Conservation (phyloP, 2,329 filamentous ascomycete species). For the Microdochium paspali region DNA sequence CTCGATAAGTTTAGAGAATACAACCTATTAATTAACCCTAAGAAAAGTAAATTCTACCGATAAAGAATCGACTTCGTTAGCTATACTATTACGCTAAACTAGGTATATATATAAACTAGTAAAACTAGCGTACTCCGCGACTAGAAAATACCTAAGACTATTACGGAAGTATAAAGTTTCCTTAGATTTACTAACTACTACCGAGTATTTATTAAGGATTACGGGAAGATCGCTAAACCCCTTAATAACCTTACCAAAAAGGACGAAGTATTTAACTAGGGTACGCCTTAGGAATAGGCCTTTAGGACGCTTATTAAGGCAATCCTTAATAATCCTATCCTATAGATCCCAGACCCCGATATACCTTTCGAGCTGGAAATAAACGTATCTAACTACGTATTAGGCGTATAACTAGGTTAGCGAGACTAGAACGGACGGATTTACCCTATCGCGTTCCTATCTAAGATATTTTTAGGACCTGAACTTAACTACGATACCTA, state of each 20-base stretch:
- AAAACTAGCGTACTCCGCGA: constrained; percentile 15
- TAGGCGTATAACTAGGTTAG: constrained; percentile 2
- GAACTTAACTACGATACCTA: constrained; percentile 22
- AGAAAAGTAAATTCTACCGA: constrained; percentile 20
- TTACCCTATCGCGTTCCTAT: constrained; percentile 7
- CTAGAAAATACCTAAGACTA: constrained; percentile 10
- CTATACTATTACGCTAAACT: constrained; percentile 14
- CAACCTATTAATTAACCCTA: constrained; percentile 7
- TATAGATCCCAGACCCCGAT: background rate
- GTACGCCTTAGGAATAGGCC: background rate
- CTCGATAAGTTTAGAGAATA: background rate
- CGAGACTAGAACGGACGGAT: constrained; percentile 1
- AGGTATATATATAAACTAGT: constrained; percentile 14
- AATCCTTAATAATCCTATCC: background rate
- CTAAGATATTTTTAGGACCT: constrained; percentile 4
- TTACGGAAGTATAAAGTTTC: constrained; percentile 14
- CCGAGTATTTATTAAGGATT: constrained; percentile 15
- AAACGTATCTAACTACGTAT: constrained; percentile 10
- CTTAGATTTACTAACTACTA: constrained; percentile 23
- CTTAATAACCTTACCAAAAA: constrained; percentile 8
- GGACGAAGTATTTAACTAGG: background rate
- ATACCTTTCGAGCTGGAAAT: constrained; percentile 10
- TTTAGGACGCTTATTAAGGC: constrained; percentile 1
- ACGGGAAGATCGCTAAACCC: constrained; percentile 8
- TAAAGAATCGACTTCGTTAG: constrained; percentile 17